Base-by-base conservation (phyloP, 805 yeast genomes). In the Pichia phayaonensis region DNA sequence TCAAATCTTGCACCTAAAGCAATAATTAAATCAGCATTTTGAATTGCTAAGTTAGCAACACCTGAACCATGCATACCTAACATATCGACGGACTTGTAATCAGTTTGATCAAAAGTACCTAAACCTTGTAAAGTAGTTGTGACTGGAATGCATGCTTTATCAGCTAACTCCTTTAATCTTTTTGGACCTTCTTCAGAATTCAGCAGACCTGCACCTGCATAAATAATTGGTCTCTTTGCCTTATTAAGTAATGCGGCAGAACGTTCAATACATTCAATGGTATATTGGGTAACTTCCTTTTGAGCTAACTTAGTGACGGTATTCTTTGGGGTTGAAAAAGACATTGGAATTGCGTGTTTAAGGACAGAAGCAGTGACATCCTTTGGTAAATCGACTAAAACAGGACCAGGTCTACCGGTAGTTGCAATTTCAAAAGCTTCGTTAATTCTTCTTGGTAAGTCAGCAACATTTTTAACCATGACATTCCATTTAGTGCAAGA, bases 401-500 rank as follows among this genome's bases (percentile, higher is more conserved):
- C 99, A 15, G 99, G 99, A 54, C 99, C 99, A 47, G 99, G 99
- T 69, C 99, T 83, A 45, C 99, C 99, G 52, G 86, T 72, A 42
- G 87, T 85, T 54, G 98, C 98, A 57, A 94, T 94, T 73, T 92
- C 97, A 62, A 94, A 94, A 26, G 98, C 98, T 73, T 94, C 99
- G 68, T 94, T 92, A 65, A 94, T 92, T 65, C 98, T 80, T 62
- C 88, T 80, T 54, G 99, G 99, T 59, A 94, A 75, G 71, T 94
- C 99, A 49, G 90, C 92, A 47, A 94, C 92, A 64, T 79, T 79
- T 70, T 89, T 94, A 52, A 94, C 97, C 99, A 94, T 94, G 40
- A 90, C 97, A 65, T 95, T 94, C 99, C 99, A 94, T 70, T 94
- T 94, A 54, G 99, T 90, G 76, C 99, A 94, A 8, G 96, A 83